A percentile compares a stretch with the other conserved stretches of the same genome.
These are phyloP conservation scores for Corynascus novoguineensis DNA, from an alignment of 495 filamentous ascomycete genomes.

Conservation along the genomic window DNA sequence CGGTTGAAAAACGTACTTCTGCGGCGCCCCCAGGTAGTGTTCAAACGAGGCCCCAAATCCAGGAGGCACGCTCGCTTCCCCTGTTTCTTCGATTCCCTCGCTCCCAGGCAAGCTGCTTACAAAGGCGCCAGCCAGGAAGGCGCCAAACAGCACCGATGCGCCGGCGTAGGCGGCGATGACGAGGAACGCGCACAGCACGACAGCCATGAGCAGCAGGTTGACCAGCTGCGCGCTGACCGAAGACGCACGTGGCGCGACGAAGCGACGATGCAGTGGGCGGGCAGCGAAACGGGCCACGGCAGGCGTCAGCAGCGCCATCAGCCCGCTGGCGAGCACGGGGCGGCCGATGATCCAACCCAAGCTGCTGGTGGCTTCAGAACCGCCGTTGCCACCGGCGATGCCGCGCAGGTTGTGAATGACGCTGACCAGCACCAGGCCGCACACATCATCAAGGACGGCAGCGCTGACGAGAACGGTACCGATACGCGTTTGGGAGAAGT, in stretches of 20 bases:
- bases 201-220: constrained; percentile 20
- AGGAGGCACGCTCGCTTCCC: too few relatives aligned
- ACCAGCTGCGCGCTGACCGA: constrained; percentile 7
- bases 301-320: constrained; percentile 26
- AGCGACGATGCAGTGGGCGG: constrained; percentile 16
- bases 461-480: constrained; percentile 65
- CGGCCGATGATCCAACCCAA: constrained; percentile 30
- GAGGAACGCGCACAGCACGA: constrained; percentile 21
- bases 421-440: constrained; percentile 74
- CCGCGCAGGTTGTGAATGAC: constrained; percentile 48
- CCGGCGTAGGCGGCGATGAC: constrained; percentile 42
- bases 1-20: constrained; percentile 56
- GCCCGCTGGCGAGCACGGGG: constrained; percentile 23
- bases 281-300: constrained; percentile 14
- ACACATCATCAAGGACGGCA: constrained; percentile 80
- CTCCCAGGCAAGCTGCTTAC: constrained; percentile 34
- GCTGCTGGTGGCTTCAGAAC: neutral
- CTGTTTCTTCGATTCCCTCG: neutral
- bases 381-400: constrained; percentile 11
- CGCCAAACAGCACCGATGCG: constrained; percentile 64
- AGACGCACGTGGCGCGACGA: neutral
- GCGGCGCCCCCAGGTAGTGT: constrained; percentile 48
- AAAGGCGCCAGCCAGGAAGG: constrained; percentile 60
- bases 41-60: constrained; percentile 47
- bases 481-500: constrained; percentile 54